Base-by-base conservation (phyloP, 2,329 filamentous ascomycete genomes). In the Cadophora sp. region DNA sequence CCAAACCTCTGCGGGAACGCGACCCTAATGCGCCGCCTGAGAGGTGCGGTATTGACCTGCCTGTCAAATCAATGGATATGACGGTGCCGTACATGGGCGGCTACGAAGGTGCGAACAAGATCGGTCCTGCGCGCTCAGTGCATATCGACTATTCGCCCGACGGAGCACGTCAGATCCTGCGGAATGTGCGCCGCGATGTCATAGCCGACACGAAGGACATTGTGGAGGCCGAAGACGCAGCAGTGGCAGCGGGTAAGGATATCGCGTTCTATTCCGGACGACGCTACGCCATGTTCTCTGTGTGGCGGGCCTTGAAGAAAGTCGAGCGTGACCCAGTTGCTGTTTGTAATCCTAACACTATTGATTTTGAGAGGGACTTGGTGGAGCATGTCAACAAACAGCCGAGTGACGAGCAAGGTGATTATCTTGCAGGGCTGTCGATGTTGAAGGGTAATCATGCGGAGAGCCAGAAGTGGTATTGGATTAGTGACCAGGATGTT, bases 401-500 rank as follows among this genome's bases (percentile, higher is more conserved):
- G 43, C 61, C 46, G 12, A 55, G 61, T 26, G 61, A 64, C 40
- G 12, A n/a, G 7, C 19, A 55, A 19, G 65, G 48, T 12, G 60
- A 63, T 31, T 67, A 59, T 37, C 24, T 60, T 3, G 55, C 60
- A 43, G 65, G 58, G 19, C 29, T 64, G 6, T 51, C 53, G n/a
- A 67, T 64, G 60, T 50, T 64, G 16, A 58, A 29, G n/a, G 51
- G 43, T 22, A 31, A 59, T 53, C 50, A 58, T 53, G 64, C 64
- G n/a, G 64, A 53, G 4, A 37, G 43, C 12, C 64, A 66, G 59
- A 68, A 64, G 43, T 68, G 61, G 61, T 61, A 61, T 34, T 68
- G 43, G 34, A 64, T 64, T 40, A 61, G 51, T n/a, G 53, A 68
- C 4, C 61, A 64, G 26, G 29, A 64, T 26, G 46, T 61, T 40